phyloP scores from a whole-genome alignment of 371 early-diverging fungal genomes.

The Rhizomucor pusillus region DNA sequence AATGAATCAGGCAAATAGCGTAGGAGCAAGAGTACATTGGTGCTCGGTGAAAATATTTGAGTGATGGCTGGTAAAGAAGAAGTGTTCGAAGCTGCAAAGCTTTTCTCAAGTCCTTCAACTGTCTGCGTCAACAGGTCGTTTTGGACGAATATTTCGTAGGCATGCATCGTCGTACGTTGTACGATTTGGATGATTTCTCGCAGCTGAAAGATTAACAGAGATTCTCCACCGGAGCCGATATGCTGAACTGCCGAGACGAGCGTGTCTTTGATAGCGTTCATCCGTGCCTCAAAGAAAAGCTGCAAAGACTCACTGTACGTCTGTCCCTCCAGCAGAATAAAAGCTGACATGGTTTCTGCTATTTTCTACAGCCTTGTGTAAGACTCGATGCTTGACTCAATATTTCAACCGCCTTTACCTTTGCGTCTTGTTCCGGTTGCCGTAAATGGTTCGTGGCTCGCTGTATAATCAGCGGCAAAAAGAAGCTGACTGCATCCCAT shows the following conservation, averaged over 20 bases:
- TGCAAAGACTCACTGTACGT: conserved; percentile 37
- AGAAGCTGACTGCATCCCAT: conserved; percentile 82
- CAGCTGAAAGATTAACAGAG: conserved; percentile 29
- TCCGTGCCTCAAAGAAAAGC: conserved; percentile 41
- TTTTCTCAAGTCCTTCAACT: conserved; percentile 21
- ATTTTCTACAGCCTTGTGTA: conserved; percentile 35
- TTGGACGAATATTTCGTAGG: conserved; percentile 31
- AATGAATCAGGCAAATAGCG: conserved; percentile 54
- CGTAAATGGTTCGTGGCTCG: conserved; percentile 54
- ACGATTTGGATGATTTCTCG: conserved; percentile 35
- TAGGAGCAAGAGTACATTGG: conserved; percentile 56
- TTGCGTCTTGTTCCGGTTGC: conserved; percentile 35
- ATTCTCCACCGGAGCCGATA: neutral
- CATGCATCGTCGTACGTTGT: conserved; percentile 41
- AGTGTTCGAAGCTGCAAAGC: conserved; percentile 23
- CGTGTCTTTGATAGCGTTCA: conserved; percentile 32
- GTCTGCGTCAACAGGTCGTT: conserved; percentile 25
- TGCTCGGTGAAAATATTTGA: conserved; percentile 54
- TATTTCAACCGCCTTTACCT: conserved; percentile 36
- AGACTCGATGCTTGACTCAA: conserved; percentile 3
- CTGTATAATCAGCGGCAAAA: conserved; percentile 71
- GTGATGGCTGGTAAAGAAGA: conserved; percentile 37
- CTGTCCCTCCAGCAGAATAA: conserved; percentile 61
- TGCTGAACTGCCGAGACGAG: conserved; percentile 21
- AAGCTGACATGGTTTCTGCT: conserved; percentile 55